Evolutionary conservation across 2,329 filamentous ascomycete species (phyloP).

Genomic region (Stachybotrys echinatus): DNA sequence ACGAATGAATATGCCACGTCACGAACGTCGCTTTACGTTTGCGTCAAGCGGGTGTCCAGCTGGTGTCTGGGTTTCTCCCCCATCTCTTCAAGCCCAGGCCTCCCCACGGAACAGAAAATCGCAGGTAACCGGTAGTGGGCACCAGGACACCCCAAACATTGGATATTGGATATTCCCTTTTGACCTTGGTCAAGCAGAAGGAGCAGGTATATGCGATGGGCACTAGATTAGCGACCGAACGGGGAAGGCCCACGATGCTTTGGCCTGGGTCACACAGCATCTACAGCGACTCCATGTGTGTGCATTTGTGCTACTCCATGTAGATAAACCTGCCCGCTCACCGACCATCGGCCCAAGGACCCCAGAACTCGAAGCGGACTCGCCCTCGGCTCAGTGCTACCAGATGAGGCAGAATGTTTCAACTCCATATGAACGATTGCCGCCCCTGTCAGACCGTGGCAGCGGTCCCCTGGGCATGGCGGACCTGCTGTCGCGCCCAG

Average conservation of each 20-base stretch:
- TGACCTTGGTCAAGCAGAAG: not conserved
- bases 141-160: no score
- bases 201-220: not conserved
- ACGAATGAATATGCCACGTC: not conserved
- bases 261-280: not conserved
- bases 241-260: not conserved
- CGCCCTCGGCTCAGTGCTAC: not conserved
- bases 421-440: not conserved
- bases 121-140: no score
- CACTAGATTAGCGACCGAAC: not conserved
- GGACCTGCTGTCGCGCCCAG: not conserved
- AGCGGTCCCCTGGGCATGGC: not conserved
- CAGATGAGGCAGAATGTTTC: not conserved
- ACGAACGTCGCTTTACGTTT: not conserved
- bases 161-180: no score
- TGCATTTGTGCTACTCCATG: not conserved
- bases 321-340: not conserved
- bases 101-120: not conserved
- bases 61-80: not conserved
- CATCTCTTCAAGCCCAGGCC: not conserved
- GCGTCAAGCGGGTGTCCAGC: not conserved
- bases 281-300: slow-evolving; percentile 1
- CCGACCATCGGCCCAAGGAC: not conserved
- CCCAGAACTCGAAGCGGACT: not conserved
- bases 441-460: not conserved